Evolutionary conservation across 1,284 basidiomycete genomes (phyloP), one percentile per base, ranked within the genome.

Genomic region (Neonothopanus nambi): DNA sequence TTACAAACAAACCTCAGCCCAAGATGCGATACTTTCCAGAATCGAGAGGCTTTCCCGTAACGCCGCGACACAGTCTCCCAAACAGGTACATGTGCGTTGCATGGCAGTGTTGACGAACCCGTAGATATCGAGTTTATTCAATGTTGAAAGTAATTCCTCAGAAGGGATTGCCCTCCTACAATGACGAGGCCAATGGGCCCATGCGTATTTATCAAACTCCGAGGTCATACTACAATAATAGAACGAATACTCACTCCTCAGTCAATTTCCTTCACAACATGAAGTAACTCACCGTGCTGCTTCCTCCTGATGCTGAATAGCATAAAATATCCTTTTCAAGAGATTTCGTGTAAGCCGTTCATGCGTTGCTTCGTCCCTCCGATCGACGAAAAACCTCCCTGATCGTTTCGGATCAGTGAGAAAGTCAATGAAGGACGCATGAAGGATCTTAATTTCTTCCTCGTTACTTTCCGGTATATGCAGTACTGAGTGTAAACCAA

Each of bases 371-470:
- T n/a, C n/a, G n/a, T n/a, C n/a, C n/a, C n/a, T n/a, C n/a, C n/a
- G n/a, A n/a, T n/a, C n/a, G n/a, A n/a, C n/a, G n/a, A n/a, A n/a
- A n/a, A n/a, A n/a, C n/a, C n/a, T n/a, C n/a, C n/a, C n/a, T n/a
- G n/a, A n/a, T n/a, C n/a, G n/a, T n/a, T n/a, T n/a, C n/a, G n/a
- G n/a, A n/a, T n/a, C n/a, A n/a, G 28, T 38, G 2, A 44, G 20
- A 37, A 51, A 52, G 17, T 52, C 51, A 9, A 20, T 9, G 24
- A 52, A 52, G 5, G 51, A 52, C n/a, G 41, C 33, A 33, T 52
- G 51, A n/a, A 3, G 26, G 13, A 38, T 26, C 15, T 21, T 6
- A 36, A 52, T 52, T 9, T 23, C 15, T 13, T 2, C 12, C 13
- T 37, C 8, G 20, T 36, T 12, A 18, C 26, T 41, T n/a, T 18